These are phyloP conservation scores for Moniliophthora roreri DNA, from an alignment of 1,284 basidiomycete genomes.

Conservation along the genomic window DNA sequence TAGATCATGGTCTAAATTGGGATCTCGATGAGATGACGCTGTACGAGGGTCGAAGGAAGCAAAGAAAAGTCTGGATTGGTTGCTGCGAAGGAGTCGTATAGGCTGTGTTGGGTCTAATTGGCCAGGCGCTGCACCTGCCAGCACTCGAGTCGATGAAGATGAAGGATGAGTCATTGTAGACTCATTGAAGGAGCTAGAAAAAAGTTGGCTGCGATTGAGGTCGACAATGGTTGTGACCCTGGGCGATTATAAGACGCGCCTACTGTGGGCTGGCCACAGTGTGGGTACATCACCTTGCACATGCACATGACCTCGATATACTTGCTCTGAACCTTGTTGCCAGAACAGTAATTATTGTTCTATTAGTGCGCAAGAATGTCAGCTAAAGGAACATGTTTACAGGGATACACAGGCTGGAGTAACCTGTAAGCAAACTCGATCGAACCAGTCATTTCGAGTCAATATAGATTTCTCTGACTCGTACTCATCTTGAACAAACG, in stretches of 20 bases:
- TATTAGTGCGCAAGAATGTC: too few relatives aligned
- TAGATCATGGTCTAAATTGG: slow-evolving; percentile 43
- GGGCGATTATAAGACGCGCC: too few relatives aligned
- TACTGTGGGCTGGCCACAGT: too few relatives aligned
- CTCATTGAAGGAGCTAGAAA: background rate
- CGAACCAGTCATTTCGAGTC: slow-evolving; percentile 4
- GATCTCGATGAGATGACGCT: slow-evolving; percentile 43
- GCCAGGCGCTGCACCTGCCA: slow-evolving; percentile 48
- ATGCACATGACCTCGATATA: too few relatives aligned
- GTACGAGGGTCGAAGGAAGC: slow-evolving; percentile 67
- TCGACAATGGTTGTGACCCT: too few relatives aligned
- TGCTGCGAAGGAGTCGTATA: slow-evolving; percentile 53
- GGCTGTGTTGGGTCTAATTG: slow-evolving; percentile 59
- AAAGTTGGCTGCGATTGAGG: background rate
- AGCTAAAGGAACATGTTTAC: too few relatives aligned
- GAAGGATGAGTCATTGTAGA: slow-evolving; percentile 9
- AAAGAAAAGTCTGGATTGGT: slow-evolving; percentile 57
- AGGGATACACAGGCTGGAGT: background rate
- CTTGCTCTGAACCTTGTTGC: too few relatives aligned
- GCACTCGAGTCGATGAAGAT: slow-evolving; percentile 12
- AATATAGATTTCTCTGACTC: slow-evolving; percentile 3
- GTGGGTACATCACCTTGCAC: too few relatives aligned
- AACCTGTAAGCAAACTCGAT: slow-evolving; percentile 2
- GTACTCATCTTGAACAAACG: background rate
- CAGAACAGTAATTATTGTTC: too few relatives aligned